Base-by-base conservation (phyloP, 2,329 filamentous ascomycete genomes). In the Alternaria triticina region DNA sequence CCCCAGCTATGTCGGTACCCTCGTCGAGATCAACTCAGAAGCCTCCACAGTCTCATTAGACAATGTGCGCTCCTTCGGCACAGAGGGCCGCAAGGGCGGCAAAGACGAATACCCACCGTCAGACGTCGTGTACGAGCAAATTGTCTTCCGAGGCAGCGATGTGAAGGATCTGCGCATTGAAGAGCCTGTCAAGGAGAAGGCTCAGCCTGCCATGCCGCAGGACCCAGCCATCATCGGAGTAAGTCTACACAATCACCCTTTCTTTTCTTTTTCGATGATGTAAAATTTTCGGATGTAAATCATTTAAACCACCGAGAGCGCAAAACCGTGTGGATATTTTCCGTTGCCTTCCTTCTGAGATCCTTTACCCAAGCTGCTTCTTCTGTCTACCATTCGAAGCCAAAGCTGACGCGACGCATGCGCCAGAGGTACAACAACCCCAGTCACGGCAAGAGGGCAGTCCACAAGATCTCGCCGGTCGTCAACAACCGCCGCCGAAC, bases 271-370 rank as follows among this genome's bases (percentile, higher is more conserved):
- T 84, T 83, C 81, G 75, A 89, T 97, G 94, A 97, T 93, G 92
- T 96, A 96, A 84, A 84, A 97, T 92, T 91, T 78, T 87, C 94
- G 94, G 94, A 97, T 97, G 93, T 96, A 93, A 97, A 96, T 87
- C 86, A 85, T 88, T 56, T 88, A 75, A 73, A 87, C 89, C 90
- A 91, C 91, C 91, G 91, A 91, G 91, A 91, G 93, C 93, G 94
- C 94, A 97, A 93, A 91, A 85, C 87, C 87, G 85, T 97, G 94
- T 97, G 90, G 94, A 97, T 83, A 89, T 90, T 90, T 74, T 97
- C 94, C 94, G 94, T 97, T 97, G 94, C 94, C 94, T 97, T 97
- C 94, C 94, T 97, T 97, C 94, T 97, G 94, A 97, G 89, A 69
- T 73, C 62, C 25, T 66, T 58, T 33, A 57, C 47, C 55, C 51